phyloP scores from a whole-genome alignment of 148 eudicot species.

The Diospyros kaki region DNA sequence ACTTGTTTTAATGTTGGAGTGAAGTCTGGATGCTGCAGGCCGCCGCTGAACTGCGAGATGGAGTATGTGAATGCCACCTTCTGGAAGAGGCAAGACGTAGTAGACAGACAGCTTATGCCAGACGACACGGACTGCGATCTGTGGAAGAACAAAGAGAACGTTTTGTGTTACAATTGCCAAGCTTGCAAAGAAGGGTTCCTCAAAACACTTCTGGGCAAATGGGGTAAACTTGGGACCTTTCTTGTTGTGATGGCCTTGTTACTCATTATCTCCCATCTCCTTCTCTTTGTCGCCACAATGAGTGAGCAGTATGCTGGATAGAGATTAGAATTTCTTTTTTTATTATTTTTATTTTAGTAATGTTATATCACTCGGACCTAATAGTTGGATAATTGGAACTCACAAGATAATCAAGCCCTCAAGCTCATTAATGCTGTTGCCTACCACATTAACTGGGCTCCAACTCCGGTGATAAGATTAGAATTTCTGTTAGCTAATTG shows the following conservation, averaged over 20 bases:
- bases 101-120: neutral
- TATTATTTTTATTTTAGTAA: too few species aligned
- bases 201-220: conserved; percentile 17
- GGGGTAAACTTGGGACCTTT: conserved; percentile 33
- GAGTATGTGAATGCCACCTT: conserved; percentile 32
- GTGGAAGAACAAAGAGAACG: conserved; percentile 30
- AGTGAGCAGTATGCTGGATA: conserved; percentile 15
- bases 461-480: too few species aligned
- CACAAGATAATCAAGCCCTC: too few species aligned
- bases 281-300: conserved; percentile 26
- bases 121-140: conserved; percentile 26
- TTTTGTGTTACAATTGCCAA: conserved; percentile 27
- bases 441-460: too few species aligned
- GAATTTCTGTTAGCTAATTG: too few species aligned
- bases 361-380: too few species aligned
- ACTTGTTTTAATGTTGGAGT: neutral
- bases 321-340: neutral
- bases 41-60: conserved; percentile 33
- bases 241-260: conserved; percentile 24
- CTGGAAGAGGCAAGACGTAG: conserved; percentile 19
- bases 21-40: conserved; percentile 42
- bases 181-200: conserved; percentile 31
- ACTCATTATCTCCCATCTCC: conserved; percentile 24
- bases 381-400: too few species aligned
- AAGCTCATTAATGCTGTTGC: too few species aligned